A percentile compares a stretch with the other conserved stretches of the same genome.
Conservation (phyloP, 31 red algal genomes). For the Bonnemaisonia californica region DNA sequence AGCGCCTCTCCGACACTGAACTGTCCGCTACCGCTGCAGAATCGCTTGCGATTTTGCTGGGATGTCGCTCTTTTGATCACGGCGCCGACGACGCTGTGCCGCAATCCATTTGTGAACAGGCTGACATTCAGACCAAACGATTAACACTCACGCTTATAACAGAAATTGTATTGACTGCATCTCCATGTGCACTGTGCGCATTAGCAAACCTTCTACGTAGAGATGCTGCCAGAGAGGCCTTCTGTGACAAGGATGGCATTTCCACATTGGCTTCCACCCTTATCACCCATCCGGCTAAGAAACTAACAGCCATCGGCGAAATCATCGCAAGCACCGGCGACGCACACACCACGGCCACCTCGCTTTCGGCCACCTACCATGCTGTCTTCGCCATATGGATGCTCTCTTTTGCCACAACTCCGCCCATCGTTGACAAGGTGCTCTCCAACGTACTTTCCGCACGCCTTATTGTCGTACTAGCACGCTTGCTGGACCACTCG, state of each 20-base stretch:
- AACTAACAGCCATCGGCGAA: conserved; percentile 50
- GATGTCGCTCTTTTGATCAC: conserved; percentile 37
- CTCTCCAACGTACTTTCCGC: conserved; percentile 33
- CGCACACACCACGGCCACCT: background rate
- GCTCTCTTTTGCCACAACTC: conserved; percentile 42
- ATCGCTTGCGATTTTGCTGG: conserved; percentile 41
- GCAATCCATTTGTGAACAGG: conserved; percentile 24
- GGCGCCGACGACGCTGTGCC: conserved; percentile 13
- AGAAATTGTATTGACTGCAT: conserved; percentile 45
- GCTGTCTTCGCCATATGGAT: conserved; percentile 72
- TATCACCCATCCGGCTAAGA: conserved; percentile 27
- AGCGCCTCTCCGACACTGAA: conserved; percentile 44
- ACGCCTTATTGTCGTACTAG: conserved; percentile 24
- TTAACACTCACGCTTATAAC: conserved; percentile 27
- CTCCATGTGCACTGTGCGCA: conserved; percentile 36
- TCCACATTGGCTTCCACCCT: conserved; percentile 51
- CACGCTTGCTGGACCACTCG: conserved; percentile 34
- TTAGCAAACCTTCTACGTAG: conserved; percentile 43
- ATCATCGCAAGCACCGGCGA: conserved; percentile 12
- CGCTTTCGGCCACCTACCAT: conserved; percentile 47
- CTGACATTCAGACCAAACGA: conserved; percentile 25
- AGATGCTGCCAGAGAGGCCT: conserved; percentile 35
- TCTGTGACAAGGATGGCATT: conserved; percentile 55
- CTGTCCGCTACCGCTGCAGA: conserved; percentile 30
- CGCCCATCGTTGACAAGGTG: conserved; percentile 30